Evolutionary conservation across 331 rosid species (phyloP).

Genomic region (Telfairia occidentalis): DNA sequence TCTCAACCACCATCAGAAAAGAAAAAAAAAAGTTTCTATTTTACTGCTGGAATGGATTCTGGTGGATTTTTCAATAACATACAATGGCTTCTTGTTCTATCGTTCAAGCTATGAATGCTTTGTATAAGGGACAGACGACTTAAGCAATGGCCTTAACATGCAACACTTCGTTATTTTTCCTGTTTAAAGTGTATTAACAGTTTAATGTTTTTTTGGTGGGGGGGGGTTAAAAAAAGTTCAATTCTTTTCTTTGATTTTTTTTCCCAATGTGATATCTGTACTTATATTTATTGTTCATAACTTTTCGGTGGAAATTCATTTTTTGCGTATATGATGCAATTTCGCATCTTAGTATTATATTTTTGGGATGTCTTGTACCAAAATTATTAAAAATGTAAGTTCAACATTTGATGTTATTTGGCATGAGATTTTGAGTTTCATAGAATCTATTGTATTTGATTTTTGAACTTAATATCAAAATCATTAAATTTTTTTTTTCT

Average conservation of each 20-base stretch:
- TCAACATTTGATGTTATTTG: too few relatives aligned
- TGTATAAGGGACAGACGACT: background rate
- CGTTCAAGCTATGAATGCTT: background rate
- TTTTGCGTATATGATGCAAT: too few relatives aligned
- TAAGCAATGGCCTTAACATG: background rate
- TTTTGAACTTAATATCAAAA: too few relatives aligned
- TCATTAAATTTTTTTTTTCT: too few relatives aligned
- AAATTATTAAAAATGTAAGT: too few relatives aligned
- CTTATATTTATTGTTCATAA: too few relatives aligned
- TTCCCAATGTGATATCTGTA: too few relatives aligned
- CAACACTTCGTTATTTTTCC: background rate
- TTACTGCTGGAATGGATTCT: background rate
- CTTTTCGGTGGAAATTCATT: too few relatives aligned
- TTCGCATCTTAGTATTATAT: too few relatives aligned
- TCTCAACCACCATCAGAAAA: background rate
- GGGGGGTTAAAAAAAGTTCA: background rate
- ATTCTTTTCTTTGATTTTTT: background rate
- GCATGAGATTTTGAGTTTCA: too few relatives aligned
- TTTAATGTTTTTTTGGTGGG: background rate
- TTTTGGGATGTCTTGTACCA: too few relatives aligned
- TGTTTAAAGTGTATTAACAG: background rate
- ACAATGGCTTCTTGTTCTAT: background rate
- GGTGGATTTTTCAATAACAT: constrained; percentile 7
- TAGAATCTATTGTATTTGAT: too few relatives aligned
- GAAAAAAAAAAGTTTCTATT: background rate